Evolutionary conservation across 139 green algal genomes (phyloP), one percentile per base, ranked within the genome.

Genomic region (Chlamydomonas sp.): DNA sequence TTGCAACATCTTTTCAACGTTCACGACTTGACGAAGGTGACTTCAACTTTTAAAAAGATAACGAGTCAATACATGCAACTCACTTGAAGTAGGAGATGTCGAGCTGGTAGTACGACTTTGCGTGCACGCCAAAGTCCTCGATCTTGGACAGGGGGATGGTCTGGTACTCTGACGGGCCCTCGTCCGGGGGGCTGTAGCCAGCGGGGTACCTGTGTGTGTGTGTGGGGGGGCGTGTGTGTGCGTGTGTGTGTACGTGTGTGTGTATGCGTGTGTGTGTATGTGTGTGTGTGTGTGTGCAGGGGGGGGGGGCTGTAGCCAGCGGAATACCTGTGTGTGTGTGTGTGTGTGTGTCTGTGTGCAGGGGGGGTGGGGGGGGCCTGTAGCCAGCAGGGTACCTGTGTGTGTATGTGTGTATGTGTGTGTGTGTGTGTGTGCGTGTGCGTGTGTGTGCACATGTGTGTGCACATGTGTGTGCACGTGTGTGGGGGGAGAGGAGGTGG

Each of bases 81-180:
- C 84, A 92, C 79, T 98, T 98, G 89, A 98, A 99, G 78, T 89
- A 97, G 36, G 73, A 84, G 20, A 97, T 76, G 64, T 96, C 89
- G 30, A 93, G 78, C 35, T 68, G 67, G 73, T 95, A 93, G 74
- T 95, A 92, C 80, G 78, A 71, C 68, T 78, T 77, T 76, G 87
- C 81, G 31, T 87, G 81, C 63, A 87, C 74, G 3, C 95, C 95
- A 84, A 97, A 99, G 78, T 99, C 95, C 82, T 99, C 95, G 48
- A 99, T 97, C 81, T 98, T 98, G 73, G 83, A 89, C 64, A 97
- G 69, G 0, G 95, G 95, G 71, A 99, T 98, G 58, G 91, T 97
- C 84, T 98, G 93, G 79, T 98, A 97, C 85, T 98, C 88, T 48
- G 74, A 87, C 2, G 81, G 75, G 3, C 80, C 82, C 70, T 91